Base-by-base conservation (phyloP, 2,329 filamentous ascomycete genomes). In the Ophiostoma quercus region DNA sequence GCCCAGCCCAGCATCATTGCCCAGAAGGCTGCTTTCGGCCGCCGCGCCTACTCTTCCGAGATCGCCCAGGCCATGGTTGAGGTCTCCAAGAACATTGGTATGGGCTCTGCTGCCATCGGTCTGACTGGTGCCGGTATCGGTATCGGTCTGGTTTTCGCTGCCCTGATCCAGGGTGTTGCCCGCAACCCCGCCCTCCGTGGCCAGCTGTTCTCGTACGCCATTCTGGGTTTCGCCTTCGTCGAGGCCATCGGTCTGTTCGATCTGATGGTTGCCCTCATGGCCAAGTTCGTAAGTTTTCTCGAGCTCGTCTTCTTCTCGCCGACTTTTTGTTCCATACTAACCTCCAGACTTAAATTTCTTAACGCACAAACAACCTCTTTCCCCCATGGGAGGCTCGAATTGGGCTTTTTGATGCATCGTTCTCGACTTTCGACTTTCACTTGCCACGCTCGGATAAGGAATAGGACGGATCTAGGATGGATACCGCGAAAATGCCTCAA, bases 91-190 rank as follows among this genome's bases (percentile, higher is more conserved):
- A 93, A 93, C 89, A 82, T 93, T 79, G 91, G 91, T 87, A 93
- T 93, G 90, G 91, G 91, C 83, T 85, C 89, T 77, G 92, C 92
- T 79, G 92, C 92, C 85, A 93, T 96, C 80, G 92, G 92, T 90
- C 90, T 96, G 79, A 92, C 90, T 80, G 90, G 90, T 90, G 90
- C 91, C 80, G 91, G 92, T 92, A 92, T 95, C 83, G 92, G 92
- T 92, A 96, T 95, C 84, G 92, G 92, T 87, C 89, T 94, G 80
- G 92, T 96, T 81, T 96, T 96, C 88, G 92, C 90, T 80, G 89
- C 91, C 79, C 91, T 96, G 81, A 87, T 96, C 80, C 89, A 91
- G 84, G 89, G 89, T 85, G 92, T 95, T 82, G 91, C 92, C 86
- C 92, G 92, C 86, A 96, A 96, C 91, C 92, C 92, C 80, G 91